Evolutionary conservation across 2,329 filamentous ascomycete species (phyloP), one percentile per base, ranked within the genome.

Genomic region (Phyllosticta citribraziliensis): DNA sequence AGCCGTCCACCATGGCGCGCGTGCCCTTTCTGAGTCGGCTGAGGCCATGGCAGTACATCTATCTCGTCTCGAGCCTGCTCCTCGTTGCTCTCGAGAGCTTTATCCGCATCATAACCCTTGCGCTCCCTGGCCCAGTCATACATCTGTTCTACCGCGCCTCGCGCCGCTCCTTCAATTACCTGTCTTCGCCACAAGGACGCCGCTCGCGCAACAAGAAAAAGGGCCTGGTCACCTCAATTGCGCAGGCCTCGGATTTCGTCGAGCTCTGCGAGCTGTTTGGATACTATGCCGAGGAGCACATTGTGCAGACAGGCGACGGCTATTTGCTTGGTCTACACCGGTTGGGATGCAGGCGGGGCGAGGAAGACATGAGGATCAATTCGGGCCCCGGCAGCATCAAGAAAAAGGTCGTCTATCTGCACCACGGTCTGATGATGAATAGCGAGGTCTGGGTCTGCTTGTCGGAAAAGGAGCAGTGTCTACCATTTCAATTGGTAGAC

Each of bases 401-500:
- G 74, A 97, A 97, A 78, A 88, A 87, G 67, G 89, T 97, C 56
- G 86, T 94, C 6, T 99, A 97, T 73, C 79, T 99, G 65, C 94
- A 99, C 70, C 94, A 99, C 74, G 94, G 93, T 11, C 81, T 99
- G 62, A 83, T 99, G 70, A 99, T 99, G 94, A 97, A 97, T 75
- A 96, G 91, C 68, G 94, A 99, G 74, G 93, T 99, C 35, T 99
- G 94, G 94, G 90, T 97, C 9, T 95, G 91, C 70, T 77, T 93
- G 70, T 96, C 93, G 0, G 89, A 97, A 66, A 86, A 87, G 67
- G 83, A 95, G 73, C 84, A 92, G 67, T 93, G 88, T 66, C 79
- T 99, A 50, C 91, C 94, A 0, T 97, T 99, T 71, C 83, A 88
- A 66, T 79, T 99, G 52, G 91, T 96, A 0, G 91, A 97, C 69